phyloP scores from a whole-genome alignment of 2,329 filamentous ascomycete genomes.

The Ophiostoma angusticollis region DNA sequence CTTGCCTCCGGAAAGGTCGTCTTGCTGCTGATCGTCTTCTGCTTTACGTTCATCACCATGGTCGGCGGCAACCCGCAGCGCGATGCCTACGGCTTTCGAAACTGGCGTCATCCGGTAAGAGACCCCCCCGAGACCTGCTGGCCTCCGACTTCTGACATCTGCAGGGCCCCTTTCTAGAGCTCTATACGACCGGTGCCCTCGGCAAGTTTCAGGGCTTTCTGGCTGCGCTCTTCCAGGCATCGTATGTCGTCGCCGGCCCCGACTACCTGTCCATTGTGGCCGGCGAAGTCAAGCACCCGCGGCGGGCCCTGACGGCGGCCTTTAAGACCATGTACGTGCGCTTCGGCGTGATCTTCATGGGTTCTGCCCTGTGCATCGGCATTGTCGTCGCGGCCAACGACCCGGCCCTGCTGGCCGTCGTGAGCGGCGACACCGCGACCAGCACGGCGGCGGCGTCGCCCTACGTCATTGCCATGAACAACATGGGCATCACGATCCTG shows the following conservation, averaged over 20 bases:
- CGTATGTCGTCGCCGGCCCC: constrained; percentile 45
- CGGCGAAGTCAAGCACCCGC: constrained; percentile 43
- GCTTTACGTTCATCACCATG: constrained; percentile 34
- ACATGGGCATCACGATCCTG: constrained; percentile 38
- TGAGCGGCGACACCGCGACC: constrained; percentile 33
- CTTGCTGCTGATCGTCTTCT: constrained; percentile 36
- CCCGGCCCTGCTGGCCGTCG: constrained; percentile 36
- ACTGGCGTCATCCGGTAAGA: constrained; percentile 24
- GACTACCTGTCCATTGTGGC: constrained; percentile 44
- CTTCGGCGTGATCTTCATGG: constrained; percentile 52
- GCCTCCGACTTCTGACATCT: not conserved
- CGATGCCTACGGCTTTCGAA: constrained; percentile 11
- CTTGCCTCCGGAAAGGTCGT: constrained; percentile 28
- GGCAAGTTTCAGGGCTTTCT: no score
- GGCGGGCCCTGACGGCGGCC: constrained; percentile 45
- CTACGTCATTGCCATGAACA: constrained; percentile 43
- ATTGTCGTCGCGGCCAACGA: constrained; percentile 51
- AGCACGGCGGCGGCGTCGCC: constrained; percentile 37
- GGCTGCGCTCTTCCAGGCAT: constrained; percentile 3
- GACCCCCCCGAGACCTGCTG: no score
- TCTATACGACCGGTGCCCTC: no score
- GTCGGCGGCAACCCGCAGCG: constrained; percentile 23
- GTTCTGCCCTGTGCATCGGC: constrained; percentile 49
- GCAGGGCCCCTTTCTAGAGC: not conserved
- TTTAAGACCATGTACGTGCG: constrained; percentile 57